Conservation (phyloP, 2,329 filamentous ascomycete genomes). For the Hypoxylon sp. region DNA sequence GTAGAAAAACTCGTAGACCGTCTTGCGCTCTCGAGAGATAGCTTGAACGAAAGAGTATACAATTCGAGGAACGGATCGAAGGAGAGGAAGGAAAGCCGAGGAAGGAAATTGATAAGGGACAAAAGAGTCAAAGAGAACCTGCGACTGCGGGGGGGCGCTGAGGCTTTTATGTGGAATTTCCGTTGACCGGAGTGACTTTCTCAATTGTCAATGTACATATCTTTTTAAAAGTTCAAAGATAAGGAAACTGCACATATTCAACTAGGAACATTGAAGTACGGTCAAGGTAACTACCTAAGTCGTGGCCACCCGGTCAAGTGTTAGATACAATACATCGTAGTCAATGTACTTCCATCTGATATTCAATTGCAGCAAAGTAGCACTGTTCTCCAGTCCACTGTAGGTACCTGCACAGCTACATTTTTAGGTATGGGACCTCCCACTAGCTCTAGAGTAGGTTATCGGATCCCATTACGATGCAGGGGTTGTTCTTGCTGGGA, state of each 20-base stretch:
- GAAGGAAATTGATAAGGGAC: conserved; percentile 11
- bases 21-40: conserved; percentile 11
- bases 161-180: conserved; percentile 36
- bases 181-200: conserved; percentile 21
- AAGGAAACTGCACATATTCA: too few relatives aligned
- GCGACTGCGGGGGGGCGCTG: conserved; percentile 31
- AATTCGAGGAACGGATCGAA: conserved; percentile 9
- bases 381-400: too few relatives aligned
- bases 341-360: too few relatives aligned
- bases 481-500: conserved; percentile 16
- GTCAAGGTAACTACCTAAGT: too few relatives aligned
- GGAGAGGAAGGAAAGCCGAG: conserved; percentile 9
- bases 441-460: too few relatives aligned
- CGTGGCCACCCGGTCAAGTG: too few relatives aligned
- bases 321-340: too few relatives aligned
- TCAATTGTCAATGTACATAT: conserved; percentile 15
- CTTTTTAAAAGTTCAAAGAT: conserved; percentile 21
- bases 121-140: conserved; percentile 11
- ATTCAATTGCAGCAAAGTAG: too few relatives aligned
- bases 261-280: too few relatives aligned
- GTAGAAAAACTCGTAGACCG: conserved; percentile 12
- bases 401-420: too few relatives aligned
- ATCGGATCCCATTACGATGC: conserved; percentile 2
- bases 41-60: conserved; percentile 15
- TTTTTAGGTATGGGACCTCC: too few relatives aligned